Evolutionary conservation across 331 rosid species (phyloP).

Genomic region (Malus hybrid): DNA sequence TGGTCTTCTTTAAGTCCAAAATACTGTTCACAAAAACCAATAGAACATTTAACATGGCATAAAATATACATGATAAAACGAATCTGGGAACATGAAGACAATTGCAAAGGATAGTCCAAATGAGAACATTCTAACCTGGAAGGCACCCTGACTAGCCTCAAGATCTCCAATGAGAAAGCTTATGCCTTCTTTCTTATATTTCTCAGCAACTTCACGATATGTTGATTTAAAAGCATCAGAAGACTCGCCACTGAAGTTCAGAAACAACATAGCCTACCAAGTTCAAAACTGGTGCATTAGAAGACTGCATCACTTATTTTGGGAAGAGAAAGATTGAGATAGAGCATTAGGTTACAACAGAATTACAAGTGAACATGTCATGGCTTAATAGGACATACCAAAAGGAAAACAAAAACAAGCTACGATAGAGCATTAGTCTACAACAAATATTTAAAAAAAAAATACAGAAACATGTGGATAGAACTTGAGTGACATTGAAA

Average conservation of each 20-base stretch:
- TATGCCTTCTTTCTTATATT: constrained; percentile 39
- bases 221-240: constrained; percentile 53
- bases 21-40: constrained; percentile 42
- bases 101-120: not conserved
- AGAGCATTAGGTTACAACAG: not conserved
- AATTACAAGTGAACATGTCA: not conserved
- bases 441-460: not conserved
- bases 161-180: constrained; percentile 79
- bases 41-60: constrained; percentile 1
- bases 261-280: constrained; percentile 79
- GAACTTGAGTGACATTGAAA: not conserved
- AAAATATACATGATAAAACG: not conserved
- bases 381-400: not conserved
- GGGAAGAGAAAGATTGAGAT: not conserved
- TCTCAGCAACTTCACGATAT: constrained; percentile 70
- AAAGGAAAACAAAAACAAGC: not conserved
- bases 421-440: not conserved
- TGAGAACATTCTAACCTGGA: constrained; percentile 54
- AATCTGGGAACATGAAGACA: not conserved
- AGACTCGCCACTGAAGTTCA: constrained; percentile 48
- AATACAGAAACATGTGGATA: not conserved
- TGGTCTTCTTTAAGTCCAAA: constrained; percentile 78
- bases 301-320: not conserved
- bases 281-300: constrained; percentile 3
- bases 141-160: constrained; percentile 66